Base-by-base conservation (phyloP, 805 yeast species). In the Candida railenensis region DNA sequence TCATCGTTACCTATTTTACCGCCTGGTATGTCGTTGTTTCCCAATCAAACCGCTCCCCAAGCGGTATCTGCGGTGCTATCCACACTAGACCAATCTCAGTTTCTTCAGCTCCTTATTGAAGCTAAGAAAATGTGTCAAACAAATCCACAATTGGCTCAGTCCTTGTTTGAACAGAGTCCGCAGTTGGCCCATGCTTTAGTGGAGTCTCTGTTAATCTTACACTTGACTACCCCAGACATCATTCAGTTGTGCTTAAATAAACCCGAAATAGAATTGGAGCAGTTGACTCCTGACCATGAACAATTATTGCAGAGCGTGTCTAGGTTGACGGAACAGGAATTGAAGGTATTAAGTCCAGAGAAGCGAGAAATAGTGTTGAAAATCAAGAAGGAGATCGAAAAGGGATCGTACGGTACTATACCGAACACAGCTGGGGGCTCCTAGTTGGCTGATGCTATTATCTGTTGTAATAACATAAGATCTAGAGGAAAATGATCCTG, bases 171-270 rank as follows among this genome's bases (percentile, higher is more conserved):
- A 22, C 80, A 80, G 51, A 82, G 83, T 48, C 97, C 97, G 0
- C 97, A 92, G 62, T 70, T 92, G 40, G 69, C 88, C 1, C 89
- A 83, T 62, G 94, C 96, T 0, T 69, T 89, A 22, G 92, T 90
- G 2, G 97, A 91, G 58, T 72, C 83, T 1, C 65, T 89, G 15
- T 50, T 71, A 22, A 49, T 70, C 46, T 54, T 67, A 21, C 67
- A 66, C 42, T 54, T 66, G 2, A 57, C 71, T 8, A 65, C 63
- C 16, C 66, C 63, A 15, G 76, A 70, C 18, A 53, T 62, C 41
- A 61, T 72, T 4, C 70, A 70, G 44, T 56, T 68, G 36, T 62
- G 73, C 28, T 56, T 72, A 40, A 72, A 69, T 50, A 57, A 66
- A 32, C 53, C 52, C n/a, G 59, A 59, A 28, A 62, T 61, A 2